Evolutionary conservation across 2,329 filamentous ascomycete species (phyloP), one percentile per base, ranked within the genome.

Genomic region (Mycosphaerella arachidis): DNA sequence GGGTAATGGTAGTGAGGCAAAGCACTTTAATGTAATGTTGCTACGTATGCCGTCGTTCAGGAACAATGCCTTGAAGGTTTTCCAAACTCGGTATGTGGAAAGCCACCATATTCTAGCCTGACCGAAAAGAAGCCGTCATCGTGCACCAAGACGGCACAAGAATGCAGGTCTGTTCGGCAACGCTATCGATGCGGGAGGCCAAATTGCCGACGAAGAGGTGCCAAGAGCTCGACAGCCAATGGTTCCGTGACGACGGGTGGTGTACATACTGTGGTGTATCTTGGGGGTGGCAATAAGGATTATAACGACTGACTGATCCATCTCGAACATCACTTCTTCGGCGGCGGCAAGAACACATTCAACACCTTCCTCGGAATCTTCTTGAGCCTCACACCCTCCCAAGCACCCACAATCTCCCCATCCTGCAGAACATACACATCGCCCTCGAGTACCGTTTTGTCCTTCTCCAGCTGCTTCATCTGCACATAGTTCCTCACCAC

Each of bases 291-390:
- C 40, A 16, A 43, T n/a, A 18, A 1, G 3, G 5, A n/a, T 3
- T n/a, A 8, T 43, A 35, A 13, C 40, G 13, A 43, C 40, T 18
- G 16, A 43, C 37, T 43, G 6, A 16, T 13, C 37, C 10, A 6
- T 43, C 37, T 24, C 3, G 3, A 5, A 6, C 37, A 59, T 46
- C 31, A 65, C 59, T 66, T 67, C 56, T 82, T 82, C 51, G 80
- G 78, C 1, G 84, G 84, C 54, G 86, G 85, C 62, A 89, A 76
- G 68, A 89, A 80, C 65, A 85, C 79, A 74, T 86, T 84, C 62
- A 88, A 77, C 20, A 85, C 77, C 67, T 82, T 82, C 66, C 86
- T 83, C 35, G 86, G 85, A 53, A 87, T 85, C 61, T 81, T 78
- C 70, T 84, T 70, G 56, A 73, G 71, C 58, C 63, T 63, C 50